These are phyloP conservation scores for Silene uniflora DNA, from an alignment of 148 eudicot species.

Conservation along the genomic window DNA sequence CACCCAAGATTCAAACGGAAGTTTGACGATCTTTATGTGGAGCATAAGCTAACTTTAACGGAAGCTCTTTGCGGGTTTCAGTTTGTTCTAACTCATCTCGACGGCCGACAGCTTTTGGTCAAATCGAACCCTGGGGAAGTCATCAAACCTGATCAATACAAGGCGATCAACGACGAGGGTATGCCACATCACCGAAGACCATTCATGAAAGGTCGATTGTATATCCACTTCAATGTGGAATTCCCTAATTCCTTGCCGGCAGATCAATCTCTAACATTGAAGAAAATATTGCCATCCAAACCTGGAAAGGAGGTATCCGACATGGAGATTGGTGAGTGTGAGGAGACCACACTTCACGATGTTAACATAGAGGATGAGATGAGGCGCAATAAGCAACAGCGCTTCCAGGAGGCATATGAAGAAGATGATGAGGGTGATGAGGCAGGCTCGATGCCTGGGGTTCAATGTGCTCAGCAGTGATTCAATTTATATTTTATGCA, in stretches of 20 bases:
- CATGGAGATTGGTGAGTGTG: conserved; percentile 44
- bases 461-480: conserved; percentile 63
- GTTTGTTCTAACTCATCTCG: conserved; percentile 60
- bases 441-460: conserved; percentile 21
- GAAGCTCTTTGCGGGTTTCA: conserved; percentile 76
- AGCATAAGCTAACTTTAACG: conserved; percentile 47
- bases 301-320: conserved; percentile 30
- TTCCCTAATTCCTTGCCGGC: conserved; percentile 49
- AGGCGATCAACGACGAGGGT: conserved; percentile 70
- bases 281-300: conserved; percentile 37
- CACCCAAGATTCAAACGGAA: conserved; percentile 55
- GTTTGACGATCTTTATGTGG: conserved; percentile 51
- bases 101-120: conserved; percentile 55
- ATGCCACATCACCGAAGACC: conserved; percentile 60
- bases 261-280: conserved; percentile 35
- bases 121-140: conserved; percentile 65
- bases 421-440: conserved; percentile 44
- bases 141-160: conserved; percentile 58
- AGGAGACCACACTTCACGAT: conserved; percentile 59
- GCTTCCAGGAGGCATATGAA: conserved; percentile 46
- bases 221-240: too few relatives aligned
- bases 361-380: conserved; percentile 67
- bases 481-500: conserved; percentile 1
- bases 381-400: conserved; percentile 45
- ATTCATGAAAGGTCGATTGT: conserved; percentile 56